Base-by-base conservation (phyloP, 768 basidiomycete genomes). In the Termitomyces sp. region DNA sequence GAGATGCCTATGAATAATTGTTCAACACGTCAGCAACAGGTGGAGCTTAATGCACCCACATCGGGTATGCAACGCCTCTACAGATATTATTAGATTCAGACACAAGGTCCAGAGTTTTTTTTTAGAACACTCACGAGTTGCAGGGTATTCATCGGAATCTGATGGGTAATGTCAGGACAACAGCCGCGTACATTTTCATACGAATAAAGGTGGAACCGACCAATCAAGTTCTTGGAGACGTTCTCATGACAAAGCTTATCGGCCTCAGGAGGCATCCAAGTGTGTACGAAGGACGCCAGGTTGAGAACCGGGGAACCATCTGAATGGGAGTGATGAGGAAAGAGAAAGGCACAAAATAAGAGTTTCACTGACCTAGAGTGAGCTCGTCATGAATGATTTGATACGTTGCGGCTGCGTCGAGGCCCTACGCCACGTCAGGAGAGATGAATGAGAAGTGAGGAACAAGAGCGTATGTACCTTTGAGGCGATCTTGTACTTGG, bases 231-330 rank as follows among this genome's bases (percentile, higher is more conserved):
- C 64, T 88, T 88, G 62, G 75, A 76, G 56, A 86, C 75, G 64
- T 88, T 88, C 71, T 87, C 86, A 44, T 73, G 64, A 68, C 86
- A 79, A 33, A 88, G 74, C 58, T 79, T 78, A 60, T 80, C 75
- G 22, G 78, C 82, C 54, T 77, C 70, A n/a, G 73, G 63, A 30
- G 79, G 79, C 82, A 85, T 86, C 80, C 82, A 86, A 3, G 87
- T 89, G 65, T 79, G 77, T 9, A 82, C 81, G 56, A 82, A 82
- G 10, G 83, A 84, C 0, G 87, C 86, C 24, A 89, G 67, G 67
- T 89, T 90, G 61, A 88, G 76, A 20, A 81, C 69, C 3, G 86
- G 80, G 12, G 79, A 79, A 5, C 85, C 86, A 67, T 86, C 85
- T 74, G 69, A 43, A 37, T 61, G 49, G 26, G 72, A 58, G 9